phyloP scores from a whole-genome alignment of 1,284 basidiomycete species.

The Afroboletus lepidellus region DNA sequence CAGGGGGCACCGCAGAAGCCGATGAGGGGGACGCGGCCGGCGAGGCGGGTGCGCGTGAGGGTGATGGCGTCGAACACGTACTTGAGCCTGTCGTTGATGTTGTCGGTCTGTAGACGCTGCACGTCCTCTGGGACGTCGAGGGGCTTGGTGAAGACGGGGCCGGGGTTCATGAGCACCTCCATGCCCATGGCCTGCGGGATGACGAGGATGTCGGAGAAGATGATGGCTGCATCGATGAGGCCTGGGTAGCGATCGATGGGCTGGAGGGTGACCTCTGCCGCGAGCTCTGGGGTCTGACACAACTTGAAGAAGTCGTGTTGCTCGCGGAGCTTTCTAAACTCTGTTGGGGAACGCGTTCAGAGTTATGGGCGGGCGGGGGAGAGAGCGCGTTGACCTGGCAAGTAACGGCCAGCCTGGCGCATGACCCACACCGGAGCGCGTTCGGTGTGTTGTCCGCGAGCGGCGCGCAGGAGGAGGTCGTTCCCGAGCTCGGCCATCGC shows the following conservation, averaged over 20 bases:
- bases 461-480: constrained; percentile 88
- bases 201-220: constrained; percentile 96
- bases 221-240: constrained; percentile 89
- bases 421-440: constrained; percentile 98
- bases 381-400: constrained; percentile 67
- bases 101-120: constrained; percentile 59
- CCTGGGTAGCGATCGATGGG: constrained; percentile 85
- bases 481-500: constrained; percentile 64
- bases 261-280: constrained; percentile 86
- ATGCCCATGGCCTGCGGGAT: constrained; percentile 95
- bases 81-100: constrained; percentile 79
- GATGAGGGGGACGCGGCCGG: constrained; percentile 88
- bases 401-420: constrained; percentile 95
- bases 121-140: constrained; percentile 77
- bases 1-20: constrained; percentile 96
- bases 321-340: constrained; percentile 83
- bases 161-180: constrained; percentile 92
- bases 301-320: constrained; percentile 91
- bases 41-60: constrained; percentile 71
- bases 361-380: background rate
- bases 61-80: constrained; percentile 93
- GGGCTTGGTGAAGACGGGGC: constrained; percentile 83
- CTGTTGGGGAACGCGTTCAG: constrained; percentile 42
- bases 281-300: constrained; percentile 84
- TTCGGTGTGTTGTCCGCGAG: constrained; percentile 83